Percentiles rank a stretch among this genome's conserved stretches.
Conservation (phyloP, 1,139 yeast species). For the Hansenula lynferdii region DNA sequence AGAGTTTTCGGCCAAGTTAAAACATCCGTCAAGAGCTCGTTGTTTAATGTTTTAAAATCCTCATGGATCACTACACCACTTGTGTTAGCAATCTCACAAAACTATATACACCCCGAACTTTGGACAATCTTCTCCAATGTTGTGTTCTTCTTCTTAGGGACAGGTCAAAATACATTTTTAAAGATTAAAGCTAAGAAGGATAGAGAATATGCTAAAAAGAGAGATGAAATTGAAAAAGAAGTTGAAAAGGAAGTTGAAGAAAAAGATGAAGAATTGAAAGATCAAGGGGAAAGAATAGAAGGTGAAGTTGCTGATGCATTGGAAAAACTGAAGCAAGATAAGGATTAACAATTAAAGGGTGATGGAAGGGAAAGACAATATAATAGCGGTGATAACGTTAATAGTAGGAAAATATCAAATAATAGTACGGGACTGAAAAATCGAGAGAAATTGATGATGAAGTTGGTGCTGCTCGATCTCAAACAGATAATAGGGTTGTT, state of each 20-base stretch:
- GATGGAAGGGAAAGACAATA: not conserved
- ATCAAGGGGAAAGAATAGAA: not conserved
- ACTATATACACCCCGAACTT: constrained; percentile 60
- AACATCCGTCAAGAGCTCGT: constrained; percentile 44
- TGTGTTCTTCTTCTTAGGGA: constrained; percentile 70
- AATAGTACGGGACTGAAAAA: not conserved
- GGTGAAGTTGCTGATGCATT: constrained; percentile 2
- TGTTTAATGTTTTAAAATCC: constrained; percentile 53
- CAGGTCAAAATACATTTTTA: constrained; percentile 68
- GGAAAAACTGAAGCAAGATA: constrained; percentile 5
- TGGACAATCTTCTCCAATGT: constrained; percentile 85
- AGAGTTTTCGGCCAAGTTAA: constrained; percentile 12
- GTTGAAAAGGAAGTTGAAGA: constrained; percentile 7
- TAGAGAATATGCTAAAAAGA: constrained; percentile 22
- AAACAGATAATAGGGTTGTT: constrained; percentile 15
- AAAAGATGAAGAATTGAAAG: not conserved
- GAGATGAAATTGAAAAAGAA: constrained; percentile 15
- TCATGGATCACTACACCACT: constrained; percentile 63
- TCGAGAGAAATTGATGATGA: not conserved
- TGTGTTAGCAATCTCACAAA: constrained; percentile 69
- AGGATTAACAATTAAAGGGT: constrained; percentile 7
- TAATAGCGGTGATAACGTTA: no score
- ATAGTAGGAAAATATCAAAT: no score
- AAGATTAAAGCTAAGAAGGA: constrained; percentile 37
- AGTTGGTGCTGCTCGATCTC: constrained; percentile 8